Base-by-base conservation (phyloP, 2,329 filamentous ascomycete species). In the Penicillium sp. region DNA sequence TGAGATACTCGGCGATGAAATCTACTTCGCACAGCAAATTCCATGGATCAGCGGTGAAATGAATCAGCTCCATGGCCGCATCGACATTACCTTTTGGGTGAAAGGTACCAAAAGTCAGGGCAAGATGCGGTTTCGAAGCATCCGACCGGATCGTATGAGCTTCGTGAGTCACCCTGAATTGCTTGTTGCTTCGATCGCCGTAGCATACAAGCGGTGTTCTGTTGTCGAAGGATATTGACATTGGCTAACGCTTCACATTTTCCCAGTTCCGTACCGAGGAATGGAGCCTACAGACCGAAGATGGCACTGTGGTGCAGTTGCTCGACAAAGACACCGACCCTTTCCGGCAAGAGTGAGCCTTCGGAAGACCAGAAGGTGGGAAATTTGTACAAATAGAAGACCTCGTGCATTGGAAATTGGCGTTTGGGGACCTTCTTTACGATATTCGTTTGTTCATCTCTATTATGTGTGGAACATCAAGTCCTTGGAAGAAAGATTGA, bases 41-140 rank as follows among this genome's bases (percentile, higher is more conserved):
- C 89, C 89, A 42, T 93, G 88, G 88, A 92, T 94, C 66, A 79
- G 82, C 65, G 89, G 89, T 56, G 85, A 90, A 77, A 88, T 99
- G 81, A 95, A 96, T 76, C 93, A 96, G 79, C 75, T 97, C 70
- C 90, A 93, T 74, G 94, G 94, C 23, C 81, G 85, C 64, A 96
- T 99, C 70, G 81, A 97, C 78, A 89, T 99, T 53, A 77, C 76
- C 51, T 97, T 96, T 72, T 81, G 84, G 75, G 94, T 99, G 26
- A 90, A 89, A 75, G 94, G 94, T 38, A 89, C 85, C 28, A 85
- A 80, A 69, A 78, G 75, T 52, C 76, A 79, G 61, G 94, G 85
- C 7, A 80, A 85, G 68, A 94, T 96, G 83, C 82, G 84, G 67
- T 95, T 99, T 73, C 83, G 80, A 62, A 94, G 89, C 76, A 79